Base-by-base conservation (phyloP, 768 basidiomycete species). In the Mrakia blollopis region DNA sequence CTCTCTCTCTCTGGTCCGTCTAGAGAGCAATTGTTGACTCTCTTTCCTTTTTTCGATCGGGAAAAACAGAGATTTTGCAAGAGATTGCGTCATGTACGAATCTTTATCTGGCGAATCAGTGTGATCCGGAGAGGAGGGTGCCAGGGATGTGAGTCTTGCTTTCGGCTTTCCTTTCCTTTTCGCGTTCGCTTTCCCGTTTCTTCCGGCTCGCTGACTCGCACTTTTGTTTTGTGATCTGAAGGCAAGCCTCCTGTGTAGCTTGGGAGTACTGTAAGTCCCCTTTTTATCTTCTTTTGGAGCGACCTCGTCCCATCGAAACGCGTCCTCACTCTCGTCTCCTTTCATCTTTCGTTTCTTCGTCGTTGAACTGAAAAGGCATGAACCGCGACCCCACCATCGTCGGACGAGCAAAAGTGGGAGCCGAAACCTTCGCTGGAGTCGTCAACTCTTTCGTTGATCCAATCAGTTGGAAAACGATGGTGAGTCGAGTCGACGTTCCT, bases 401-500 rank as follows among this genome's bases (percentile, higher is more conserved):
- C 60, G 93, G 93, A 1, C 91, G 93, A 76, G 92, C 94, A 77
- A 90, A 89, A 80, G 91, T 99, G 79, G 90, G 92, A 62, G 94
- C 95, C 76, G 94, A 98, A 86, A 89, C 97, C 76, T 90, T 98
- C 83, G 96, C 93, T 72, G 95, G 97, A 82, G 91, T 98, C 62
- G 90, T 98, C 79, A 97, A 98, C 82, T 90, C 93, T 1, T 99
- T 99, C 82, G 92, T 98, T 21, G 96, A 99, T 82, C 91, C 92
- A 69, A 95, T 99, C 84, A 94, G 91, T 83, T 98, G 94, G 93
- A 97, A 95, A 85, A 94, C 94, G 18, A 85, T 98, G 83, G 96
- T 93, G 79, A 84, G 91, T 78, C 32, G 5, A 14, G 11, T 11
- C 10, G 11, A 13, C 28, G 4, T 30, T 25, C 37, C 73, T 62